Base-by-base conservation (phyloP, 2,329 filamentous ascomycete species). In the Sordariomycetes sp. region DNA sequence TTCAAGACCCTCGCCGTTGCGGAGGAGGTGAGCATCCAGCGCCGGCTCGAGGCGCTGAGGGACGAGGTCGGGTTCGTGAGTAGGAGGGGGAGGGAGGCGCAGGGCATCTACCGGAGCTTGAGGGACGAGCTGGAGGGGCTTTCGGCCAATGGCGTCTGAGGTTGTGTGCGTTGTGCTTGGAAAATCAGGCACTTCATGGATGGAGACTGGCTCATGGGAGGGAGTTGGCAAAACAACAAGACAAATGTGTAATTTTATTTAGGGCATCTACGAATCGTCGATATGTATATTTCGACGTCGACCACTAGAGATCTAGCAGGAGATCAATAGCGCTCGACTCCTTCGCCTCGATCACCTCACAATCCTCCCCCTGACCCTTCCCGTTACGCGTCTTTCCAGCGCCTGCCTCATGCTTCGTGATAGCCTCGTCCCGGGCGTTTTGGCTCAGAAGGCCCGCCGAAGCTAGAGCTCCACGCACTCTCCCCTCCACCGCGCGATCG, bases 21-120 rank as follows among this genome's bases (percentile, higher is more conserved):
- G 0, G 94, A 99, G 70, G 85, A 93, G 61, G 85, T 86, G 5
- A 89, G 88, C 0, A 79, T 97, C 59, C 76, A 78, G 53, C 80
- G 84, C 58, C 80, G 94, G 34, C 74, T 97, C 57, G 88, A 88
- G 63, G 79, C 79, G 12, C 73, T 97, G 59, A 82, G 91, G 55
- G 87, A 89, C n/a, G 91, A 97, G 70, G 91, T 96, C 24, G 81
- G 78, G 7, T 89, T 89, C 65, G 81, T 97, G 11, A 89, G 85
- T 64, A 83, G 83, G 65, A 79, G 93, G 62, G 93, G 97, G 75
- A 80, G 92, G 60, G 90, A 97, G 73, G 91, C 90, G 7, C 94
- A 99, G 73, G 91, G 97, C 62, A 70, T 87, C 65, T 99, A 94
- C 69, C 81, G 89, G 64, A 76, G 74, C 62, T 82, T 85, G 60